Evolutionary conservation across 164 flowering plant genomes (phyloP).

Genomic region (Paratinospora sagittata): DNA sequence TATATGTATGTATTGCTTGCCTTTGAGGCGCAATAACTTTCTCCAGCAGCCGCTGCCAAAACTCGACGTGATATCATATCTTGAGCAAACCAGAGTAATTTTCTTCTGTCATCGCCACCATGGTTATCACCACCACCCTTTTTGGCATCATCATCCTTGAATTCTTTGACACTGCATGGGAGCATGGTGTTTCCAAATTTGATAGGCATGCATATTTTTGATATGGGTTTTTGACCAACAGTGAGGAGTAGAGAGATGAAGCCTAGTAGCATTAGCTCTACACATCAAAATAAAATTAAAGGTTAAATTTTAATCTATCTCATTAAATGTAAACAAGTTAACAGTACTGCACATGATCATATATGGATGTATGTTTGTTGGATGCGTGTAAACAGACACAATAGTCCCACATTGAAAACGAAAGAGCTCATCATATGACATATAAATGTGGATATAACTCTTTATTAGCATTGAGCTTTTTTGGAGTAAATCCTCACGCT

Average conservation of each 20-base stretch:
- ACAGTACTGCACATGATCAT: background rate
- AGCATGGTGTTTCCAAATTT: conserved; percentile 37
- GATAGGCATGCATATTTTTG: too few relatives aligned
- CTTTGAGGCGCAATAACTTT: too few relatives aligned
- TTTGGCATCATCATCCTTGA: background rate
- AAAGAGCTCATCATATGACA: too few relatives aligned
- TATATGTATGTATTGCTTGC: too few relatives aligned
- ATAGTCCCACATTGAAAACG: too few relatives aligned
- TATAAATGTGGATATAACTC: too few relatives aligned
- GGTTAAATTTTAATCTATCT: background rate
- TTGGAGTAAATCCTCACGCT: background rate
- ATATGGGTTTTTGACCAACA: conserved; percentile 32
- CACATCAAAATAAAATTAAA: conserved; percentile 5
- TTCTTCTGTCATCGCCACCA: conserved; percentile 24
- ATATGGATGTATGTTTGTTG: background rate
- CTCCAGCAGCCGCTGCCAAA: too few relatives aligned
- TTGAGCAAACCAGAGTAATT: conserved; percentile 30
- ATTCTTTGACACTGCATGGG: conserved; percentile 32
- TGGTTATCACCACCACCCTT: conserved; percentile 4
- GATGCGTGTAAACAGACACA: too few relatives aligned
- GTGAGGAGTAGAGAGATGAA: conserved; percentile 64
- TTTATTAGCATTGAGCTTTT: too few relatives aligned
- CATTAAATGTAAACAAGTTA: background rate
- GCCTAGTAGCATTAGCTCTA: conserved; percentile 74
- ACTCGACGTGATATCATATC: too few relatives aligned